A percentile compares a stretch with the other conserved stretches of the same genome.
These are phyloP conservation scores for Mycena metata DNA, from an alignment of 768 basidiomycete genomes.

Conservation along the genomic window DNA sequence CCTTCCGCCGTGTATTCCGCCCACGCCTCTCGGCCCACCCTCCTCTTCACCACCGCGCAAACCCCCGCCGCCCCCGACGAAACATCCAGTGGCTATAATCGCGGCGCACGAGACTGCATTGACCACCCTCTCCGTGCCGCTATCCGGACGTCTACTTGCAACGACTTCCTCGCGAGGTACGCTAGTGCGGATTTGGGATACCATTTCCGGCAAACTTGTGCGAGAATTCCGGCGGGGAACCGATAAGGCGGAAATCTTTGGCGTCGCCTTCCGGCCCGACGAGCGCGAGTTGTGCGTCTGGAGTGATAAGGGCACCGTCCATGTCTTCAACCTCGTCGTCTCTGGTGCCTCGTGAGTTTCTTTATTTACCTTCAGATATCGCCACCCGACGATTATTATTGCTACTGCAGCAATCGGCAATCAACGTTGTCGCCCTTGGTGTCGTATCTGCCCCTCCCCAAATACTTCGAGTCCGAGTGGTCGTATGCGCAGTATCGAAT, in stretches of 20 bases:
- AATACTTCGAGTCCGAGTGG: slow-evolving; percentile 97
- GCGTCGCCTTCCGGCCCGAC: slow-evolving; percentile 88
- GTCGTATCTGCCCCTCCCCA: slow-evolving; percentile 85
- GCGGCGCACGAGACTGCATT: slow-evolving; percentile 86
- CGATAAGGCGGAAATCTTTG: slow-evolving; percentile 93
- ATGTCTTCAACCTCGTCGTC: slow-evolving; percentile 83
- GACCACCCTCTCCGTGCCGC: slow-evolving; percentile 81
- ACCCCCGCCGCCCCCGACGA: slow-evolving; percentile 68
- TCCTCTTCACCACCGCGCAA: slow-evolving; percentile 64
- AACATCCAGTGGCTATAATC: slow-evolving; percentile 83
- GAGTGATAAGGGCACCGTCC: slow-evolving; percentile 97
- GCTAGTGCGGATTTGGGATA: slow-evolving; percentile 89
- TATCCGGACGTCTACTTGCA: slow-evolving; percentile 84
- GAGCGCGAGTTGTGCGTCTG: slow-evolving; percentile 91
- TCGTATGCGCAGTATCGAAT: slow-evolving; percentile 94
- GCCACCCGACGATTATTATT: slow-evolving; percentile 14
- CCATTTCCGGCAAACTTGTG: slow-evolving; percentile 76
- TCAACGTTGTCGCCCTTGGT: slow-evolving; percentile 85
- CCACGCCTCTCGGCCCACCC: slow-evolving; percentile 69
- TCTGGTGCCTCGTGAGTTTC: slow-evolving; percentile 75
- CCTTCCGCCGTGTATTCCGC: slow-evolving; percentile 82
- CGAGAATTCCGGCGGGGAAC: slow-evolving; percentile 88
- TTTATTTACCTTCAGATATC: slow-evolving; percentile 11
- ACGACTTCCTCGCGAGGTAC: slow-evolving; percentile 90
- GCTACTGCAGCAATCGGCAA: slow-evolving; percentile 76